These are phyloP conservation scores for Conoideocrella luteorostrata DNA, from an alignment of 2,329 filamentous ascomycete genomes.

Conservation along the genomic window DNA sequence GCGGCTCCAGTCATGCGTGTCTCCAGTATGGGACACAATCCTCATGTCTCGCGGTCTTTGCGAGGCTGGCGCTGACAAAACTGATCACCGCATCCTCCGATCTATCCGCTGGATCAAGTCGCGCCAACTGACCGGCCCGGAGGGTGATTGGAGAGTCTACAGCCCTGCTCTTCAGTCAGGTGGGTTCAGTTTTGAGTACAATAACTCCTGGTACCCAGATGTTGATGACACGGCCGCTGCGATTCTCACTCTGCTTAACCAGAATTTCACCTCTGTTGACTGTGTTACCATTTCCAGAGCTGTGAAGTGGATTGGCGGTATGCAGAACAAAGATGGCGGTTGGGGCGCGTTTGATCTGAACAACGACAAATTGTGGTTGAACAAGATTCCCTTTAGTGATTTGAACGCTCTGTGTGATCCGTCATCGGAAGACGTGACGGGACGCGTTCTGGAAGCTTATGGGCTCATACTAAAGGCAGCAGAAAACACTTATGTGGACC, in stretches of 20 bases:
- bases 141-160: conserved; percentile 1
- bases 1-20: conserved; percentile 4
- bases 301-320: conserved; percentile 5
- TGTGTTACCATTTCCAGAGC: neutral
- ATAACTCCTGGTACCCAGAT: conserved; percentile 8
- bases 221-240: conserved; percentile 2
- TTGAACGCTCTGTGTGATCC: conserved; percentile 7
- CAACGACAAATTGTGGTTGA: conserved; percentile 9
- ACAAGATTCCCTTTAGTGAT: conserved; percentile 11
- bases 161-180: neutral
- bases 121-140: neutral
- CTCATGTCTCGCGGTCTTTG: conserved; percentile 4
- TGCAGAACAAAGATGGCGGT: conserved; percentile 7
- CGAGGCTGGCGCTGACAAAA: neutral
- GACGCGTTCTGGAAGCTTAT: conserved; percentile 6
- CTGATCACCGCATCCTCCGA: neutral
- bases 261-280: neutral
- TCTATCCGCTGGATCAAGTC: conserved; percentile 1
- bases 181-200: conserved; percentile 7
- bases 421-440: conserved; percentile 7
- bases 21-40: conserved; percentile 8
- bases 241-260: neutral
- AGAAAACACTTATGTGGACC: neutral
- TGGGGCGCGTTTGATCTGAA: conserved; percentile 6
- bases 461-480: conserved; percentile 3